These are phyloP conservation scores for Elongisporangium undulatum DNA, from an alignment of 352 stramenopile genomes.

Conservation along the genomic window DNA sequence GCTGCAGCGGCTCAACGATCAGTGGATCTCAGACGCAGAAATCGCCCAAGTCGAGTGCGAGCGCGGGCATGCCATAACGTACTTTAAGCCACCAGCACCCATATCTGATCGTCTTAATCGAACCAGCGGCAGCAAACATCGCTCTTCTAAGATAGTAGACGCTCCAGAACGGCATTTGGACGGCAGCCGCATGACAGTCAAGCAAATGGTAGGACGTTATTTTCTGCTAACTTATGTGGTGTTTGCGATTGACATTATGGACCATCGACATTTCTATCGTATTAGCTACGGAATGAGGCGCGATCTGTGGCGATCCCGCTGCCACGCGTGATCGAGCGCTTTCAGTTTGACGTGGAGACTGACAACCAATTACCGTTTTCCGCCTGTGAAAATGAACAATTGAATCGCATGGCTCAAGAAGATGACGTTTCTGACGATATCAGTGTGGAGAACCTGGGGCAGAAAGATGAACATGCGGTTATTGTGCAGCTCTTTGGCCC, in stretches of 20 bases:
- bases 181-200: slow-evolving; percentile 62
- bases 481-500: background rate
- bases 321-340: slow-evolving; percentile 30
- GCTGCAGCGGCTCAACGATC: slow-evolving; percentile 52
- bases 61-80: slow-evolving; percentile 35
- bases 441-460: background rate
- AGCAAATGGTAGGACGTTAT: slow-evolving; percentile 33
- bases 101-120: background rate
- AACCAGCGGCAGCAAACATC: background rate
- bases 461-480: background rate
- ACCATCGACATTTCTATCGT: background rate
- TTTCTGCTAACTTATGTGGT: background rate
- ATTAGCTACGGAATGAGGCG: slow-evolving; percentile 33
- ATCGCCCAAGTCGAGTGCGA: slow-evolving; percentile 45
- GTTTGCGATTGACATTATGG: background rate
- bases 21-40: slow-evolving; percentile 58
- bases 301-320: slow-evolving; percentile 34
- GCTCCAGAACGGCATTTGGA: slow-evolving; percentile 31
- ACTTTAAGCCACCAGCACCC: slow-evolving; percentile 17
- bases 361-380: slow-evolving; percentile 16
- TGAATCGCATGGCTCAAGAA: background rate
- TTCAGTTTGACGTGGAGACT: slow-evolving; percentile 54
- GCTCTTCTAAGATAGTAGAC: background rate
- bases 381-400: background rate
- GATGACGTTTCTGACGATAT: background rate